phyloP scores from a whole-genome alignment of 129 eudicot species.

The Sambucus nigra region DNA sequence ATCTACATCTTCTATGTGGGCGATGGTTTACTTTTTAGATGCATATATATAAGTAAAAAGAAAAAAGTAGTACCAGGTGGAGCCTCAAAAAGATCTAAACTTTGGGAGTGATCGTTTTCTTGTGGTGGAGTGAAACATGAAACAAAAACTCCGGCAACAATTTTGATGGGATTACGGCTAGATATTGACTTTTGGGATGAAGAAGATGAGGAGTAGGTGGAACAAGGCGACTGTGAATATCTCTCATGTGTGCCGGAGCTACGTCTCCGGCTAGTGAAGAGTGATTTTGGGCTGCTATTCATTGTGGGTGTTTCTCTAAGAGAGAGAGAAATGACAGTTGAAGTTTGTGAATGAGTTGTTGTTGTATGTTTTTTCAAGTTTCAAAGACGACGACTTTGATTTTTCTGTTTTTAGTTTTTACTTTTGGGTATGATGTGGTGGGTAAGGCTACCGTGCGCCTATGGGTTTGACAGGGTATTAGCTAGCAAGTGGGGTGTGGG shows the following conservation, averaged over 20 bases:
- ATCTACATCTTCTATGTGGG: too few species aligned
- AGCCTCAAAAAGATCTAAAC: slow-evolving; percentile 10
- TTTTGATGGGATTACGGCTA: slow-evolving; percentile 35
- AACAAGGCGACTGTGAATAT: slow-evolving; percentile 22
- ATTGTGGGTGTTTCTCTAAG: slow-evolving; percentile 7
- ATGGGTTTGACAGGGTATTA: background rate
- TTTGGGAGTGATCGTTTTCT: slow-evolving; percentile 29
- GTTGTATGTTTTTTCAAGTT: background rate
- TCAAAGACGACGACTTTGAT: slow-evolving; percentile 16
- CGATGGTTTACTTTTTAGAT: too few species aligned
- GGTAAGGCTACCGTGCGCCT: slow-evolving; percentile 30
- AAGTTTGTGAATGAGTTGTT: background rate
- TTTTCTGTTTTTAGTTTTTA: slow-evolving; percentile 16
- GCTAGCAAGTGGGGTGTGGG: too few species aligned
- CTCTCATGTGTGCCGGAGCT: slow-evolving; percentile 40
- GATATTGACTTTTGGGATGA: slow-evolving; percentile 39
- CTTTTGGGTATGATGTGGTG: slow-evolving; percentile 1
- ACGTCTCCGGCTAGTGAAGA: slow-evolving; percentile 28
- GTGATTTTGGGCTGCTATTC: slow-evolving; percentile 19
- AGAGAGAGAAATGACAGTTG: slow-evolving; percentile 30
- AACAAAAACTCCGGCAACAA: slow-evolving; percentile 50
- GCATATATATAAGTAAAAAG: too few species aligned
- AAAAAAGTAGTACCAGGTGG: slow-evolving; percentile 26
- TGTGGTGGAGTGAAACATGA: slow-evolving; percentile 76
- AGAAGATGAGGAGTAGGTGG: slow-evolving; percentile 30